phyloP scores from a whole-genome alignment of 1,284 basidiomycete species.

The Taiwanofungus camphoratus region DNA sequence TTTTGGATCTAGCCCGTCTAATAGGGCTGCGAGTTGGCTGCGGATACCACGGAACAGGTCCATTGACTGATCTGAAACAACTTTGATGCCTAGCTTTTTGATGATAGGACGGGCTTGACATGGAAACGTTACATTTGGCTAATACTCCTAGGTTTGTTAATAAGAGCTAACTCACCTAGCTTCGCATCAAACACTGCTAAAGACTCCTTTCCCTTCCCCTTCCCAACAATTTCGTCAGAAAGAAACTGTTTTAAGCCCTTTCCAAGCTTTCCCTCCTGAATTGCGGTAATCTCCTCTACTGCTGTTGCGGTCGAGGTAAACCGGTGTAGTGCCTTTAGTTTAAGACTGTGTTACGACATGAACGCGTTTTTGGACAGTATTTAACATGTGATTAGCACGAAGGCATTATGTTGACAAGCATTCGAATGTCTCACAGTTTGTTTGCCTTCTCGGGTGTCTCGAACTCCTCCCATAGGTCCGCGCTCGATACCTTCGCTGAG shows the following conservation, averaged over 20 bases:
- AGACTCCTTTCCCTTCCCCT: constrained; percentile 86
- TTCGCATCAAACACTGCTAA: constrained; percentile 88
- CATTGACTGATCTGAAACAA: constrained; percentile 52
- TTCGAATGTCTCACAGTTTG: constrained; percentile 70
- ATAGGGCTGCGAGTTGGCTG: constrained; percentile 78
- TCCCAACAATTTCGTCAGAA: constrained; percentile 80
- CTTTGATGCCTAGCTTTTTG: constrained; percentile 90
- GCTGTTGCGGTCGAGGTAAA: constrained; percentile 95
- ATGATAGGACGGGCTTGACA: constrained; percentile 73
- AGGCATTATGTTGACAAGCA: too few relatives aligned
- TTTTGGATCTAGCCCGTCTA: constrained; percentile 91
- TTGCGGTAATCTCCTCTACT: constrained; percentile 96
- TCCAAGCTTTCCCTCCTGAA: constrained; percentile 90
- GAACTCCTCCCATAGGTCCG: constrained; percentile 89
- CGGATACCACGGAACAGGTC: constrained; percentile 98
- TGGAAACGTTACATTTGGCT: too few relatives aligned
- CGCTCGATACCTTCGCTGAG: constrained; percentile 81
- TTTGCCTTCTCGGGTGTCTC: constrained; percentile 87
- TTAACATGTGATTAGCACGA: background rate
- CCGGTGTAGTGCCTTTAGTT: constrained; percentile 92
- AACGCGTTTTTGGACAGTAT: background rate
- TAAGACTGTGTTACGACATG: constrained; percentile 52
- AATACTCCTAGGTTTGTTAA: too few relatives aligned
- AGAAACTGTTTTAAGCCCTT: constrained; percentile 94
- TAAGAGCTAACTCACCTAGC: constrained; percentile 79